Percentiles rank a stretch among this genome's conserved stretches.
phyloP scores from a whole-genome alignment of 805 yeast species.

The Debaryomyces prosopidis region DNA sequence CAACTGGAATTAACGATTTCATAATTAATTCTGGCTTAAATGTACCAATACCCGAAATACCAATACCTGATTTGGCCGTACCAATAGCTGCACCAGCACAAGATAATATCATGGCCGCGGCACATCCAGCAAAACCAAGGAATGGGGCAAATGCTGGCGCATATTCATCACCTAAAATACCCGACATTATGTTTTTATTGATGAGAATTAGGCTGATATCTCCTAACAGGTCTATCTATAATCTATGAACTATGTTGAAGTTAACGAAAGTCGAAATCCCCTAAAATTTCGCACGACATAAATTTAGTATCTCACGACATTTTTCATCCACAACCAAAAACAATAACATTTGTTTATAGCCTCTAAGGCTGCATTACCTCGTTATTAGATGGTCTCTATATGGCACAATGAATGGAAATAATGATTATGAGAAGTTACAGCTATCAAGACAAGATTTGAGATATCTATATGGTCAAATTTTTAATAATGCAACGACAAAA shows the following conservation, averaged over 20 bases:
- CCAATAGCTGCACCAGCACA: constrained; percentile 99
- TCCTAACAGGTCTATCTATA: background rate
- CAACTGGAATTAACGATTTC: constrained; percentile 95
- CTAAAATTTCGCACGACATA: background rate
- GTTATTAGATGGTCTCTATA: background rate
- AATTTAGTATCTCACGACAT: background rate
- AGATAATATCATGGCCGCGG: constrained; percentile 85
- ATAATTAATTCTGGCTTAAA: constrained; percentile 96
- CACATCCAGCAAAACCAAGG: constrained; percentile 97
- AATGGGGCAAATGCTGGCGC: constrained; percentile 95
- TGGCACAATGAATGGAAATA: constrained; percentile 17
- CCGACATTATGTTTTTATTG: constrained; percentile 9
- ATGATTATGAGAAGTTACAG: constrained; percentile 43
- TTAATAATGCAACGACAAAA: constrained; percentile 42
- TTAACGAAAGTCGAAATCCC: constrained; percentile 1
- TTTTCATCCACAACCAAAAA: constrained; percentile 1
- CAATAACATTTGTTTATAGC: background rate
- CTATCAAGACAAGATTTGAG: constrained; percentile 55
- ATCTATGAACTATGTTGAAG: background rate
- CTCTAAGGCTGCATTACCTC: background rate
- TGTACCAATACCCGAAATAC: constrained; percentile 97
- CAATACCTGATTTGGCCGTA: constrained; percentile 97
- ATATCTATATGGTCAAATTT: constrained; percentile 46
- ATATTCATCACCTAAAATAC: constrained; percentile 54
- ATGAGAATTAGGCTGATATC: background rate